Evolutionary conservation across 2,329 filamentous ascomycete species (phyloP).

Genomic region (Ceratocystis cacaofunesta): DNA sequence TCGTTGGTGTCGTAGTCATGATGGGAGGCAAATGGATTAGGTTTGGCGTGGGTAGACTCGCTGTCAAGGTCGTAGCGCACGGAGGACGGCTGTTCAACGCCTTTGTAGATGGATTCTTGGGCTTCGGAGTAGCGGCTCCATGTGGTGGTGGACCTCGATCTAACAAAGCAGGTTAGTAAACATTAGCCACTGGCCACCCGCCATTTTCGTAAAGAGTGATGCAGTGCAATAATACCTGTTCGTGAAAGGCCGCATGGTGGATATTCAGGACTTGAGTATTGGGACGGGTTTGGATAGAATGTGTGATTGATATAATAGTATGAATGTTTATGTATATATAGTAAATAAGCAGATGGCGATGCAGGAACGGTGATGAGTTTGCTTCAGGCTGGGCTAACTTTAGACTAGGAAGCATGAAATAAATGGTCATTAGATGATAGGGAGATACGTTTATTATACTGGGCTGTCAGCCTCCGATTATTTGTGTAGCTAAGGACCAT

Average conservation of each 20-base stretch:
- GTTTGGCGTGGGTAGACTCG: neutral
- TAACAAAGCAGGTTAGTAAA: neutral
- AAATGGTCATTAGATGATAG: neutral
- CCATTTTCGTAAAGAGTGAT: neutral
- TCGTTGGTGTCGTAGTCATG: slow-evolving; percentile 4
- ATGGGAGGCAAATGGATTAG: slow-evolving; percentile 9
- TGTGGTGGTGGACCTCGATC: slow-evolving; percentile 7
- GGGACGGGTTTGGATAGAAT: neutral
- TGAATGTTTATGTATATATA: neutral
- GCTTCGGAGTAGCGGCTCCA: slow-evolving; percentile 12
- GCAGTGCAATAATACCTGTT: neutral
- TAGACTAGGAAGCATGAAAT: neutral
- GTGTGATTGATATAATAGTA: neutral
- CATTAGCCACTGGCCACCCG: neutral
- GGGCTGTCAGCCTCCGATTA: neutral
- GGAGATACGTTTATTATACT: neutral
- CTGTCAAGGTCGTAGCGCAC: slow-evolving; percentile 11
- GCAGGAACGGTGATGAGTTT: neutral
- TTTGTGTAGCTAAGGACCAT: neutral
- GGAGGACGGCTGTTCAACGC: slow-evolving; percentile 7
- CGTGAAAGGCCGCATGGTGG: neutral
- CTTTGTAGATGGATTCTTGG: slow-evolving; percentile 5
- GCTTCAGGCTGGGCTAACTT: neutral
- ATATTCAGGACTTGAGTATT: neutral
- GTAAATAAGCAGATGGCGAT: neutral